Conservation (phyloP, 441 rosid genomes). For the Gossypium schwendimanii region DNA sequence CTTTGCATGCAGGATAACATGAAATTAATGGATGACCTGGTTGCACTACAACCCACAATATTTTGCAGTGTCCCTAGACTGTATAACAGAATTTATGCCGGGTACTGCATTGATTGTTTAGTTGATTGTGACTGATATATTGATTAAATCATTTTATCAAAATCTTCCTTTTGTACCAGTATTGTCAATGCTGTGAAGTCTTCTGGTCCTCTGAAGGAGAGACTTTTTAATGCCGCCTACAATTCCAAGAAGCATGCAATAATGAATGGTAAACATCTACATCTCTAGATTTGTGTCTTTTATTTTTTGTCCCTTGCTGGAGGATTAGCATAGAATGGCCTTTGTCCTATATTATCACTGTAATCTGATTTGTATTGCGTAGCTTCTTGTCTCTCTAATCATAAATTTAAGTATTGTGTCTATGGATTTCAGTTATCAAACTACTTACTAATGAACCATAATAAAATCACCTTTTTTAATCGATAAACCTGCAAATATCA, state of each 20-base stretch:
- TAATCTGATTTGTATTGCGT: neutral
- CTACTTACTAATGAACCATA: neutral
- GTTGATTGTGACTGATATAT: constrained; percentile 10
- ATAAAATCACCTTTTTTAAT: neutral
- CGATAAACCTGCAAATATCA: neutral
- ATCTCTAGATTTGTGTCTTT: constrained; percentile 8
- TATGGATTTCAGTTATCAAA: neutral
- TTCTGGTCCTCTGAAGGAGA: constrained; percentile 82
- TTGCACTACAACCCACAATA: constrained; percentile 83
- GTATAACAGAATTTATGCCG: constrained; percentile 83
- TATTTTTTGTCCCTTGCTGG: neutral
- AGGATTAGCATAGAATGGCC: neutral
- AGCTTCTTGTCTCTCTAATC: neutral
- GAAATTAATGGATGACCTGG: constrained; percentile 93
- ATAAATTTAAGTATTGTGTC: neutral
- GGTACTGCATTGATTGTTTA: constrained; percentile 40
- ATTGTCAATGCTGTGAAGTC: constrained; percentile 75
- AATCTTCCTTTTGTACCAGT: constrained; percentile 41
- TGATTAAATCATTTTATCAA: constrained; percentile 15
- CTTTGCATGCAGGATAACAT: constrained; percentile 64
- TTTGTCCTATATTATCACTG: neutral
- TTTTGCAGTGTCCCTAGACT: constrained; percentile 97
- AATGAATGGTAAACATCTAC: constrained; percentile 54
- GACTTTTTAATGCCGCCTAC: constrained; percentile 86
- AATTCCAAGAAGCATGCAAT: constrained; percentile 93